These are phyloP conservation scores for Bryoerythrophyllum caledonicum DNA, from an alignment of 225 moss, liverwort and hornwort species.

Conservation along the genomic window DNA sequence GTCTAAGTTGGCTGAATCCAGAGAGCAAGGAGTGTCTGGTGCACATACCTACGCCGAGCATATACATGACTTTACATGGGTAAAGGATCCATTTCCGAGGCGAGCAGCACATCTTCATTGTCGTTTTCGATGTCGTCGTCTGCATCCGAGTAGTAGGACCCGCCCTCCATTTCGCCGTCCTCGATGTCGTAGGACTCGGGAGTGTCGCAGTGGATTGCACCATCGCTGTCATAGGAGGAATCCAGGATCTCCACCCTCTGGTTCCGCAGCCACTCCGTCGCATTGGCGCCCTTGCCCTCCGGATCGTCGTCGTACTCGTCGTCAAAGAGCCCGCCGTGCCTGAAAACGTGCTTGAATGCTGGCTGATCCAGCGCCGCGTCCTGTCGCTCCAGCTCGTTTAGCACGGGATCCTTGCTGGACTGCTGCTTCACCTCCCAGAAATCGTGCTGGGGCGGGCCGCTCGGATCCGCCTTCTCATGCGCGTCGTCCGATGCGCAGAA, in stretches of 20 bases:
- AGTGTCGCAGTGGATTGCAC: background rate
- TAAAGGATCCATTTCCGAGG: constrained; percentile 6
- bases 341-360: constrained; percentile 42
- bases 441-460: constrained; percentile 29
- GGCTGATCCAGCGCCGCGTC: constrained; percentile 39
- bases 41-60: background rate
- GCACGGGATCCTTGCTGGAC: constrained; percentile 35
- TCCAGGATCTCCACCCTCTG: constrained; percentile 23
- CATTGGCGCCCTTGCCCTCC: constrained; percentile 47
- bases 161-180: constrained; percentile 13
- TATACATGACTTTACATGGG: constrained; percentile 20
- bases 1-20: background rate
- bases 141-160: constrained; percentile 13
- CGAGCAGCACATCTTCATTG: constrained; percentile 24
- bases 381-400: constrained; percentile 48
- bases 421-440: constrained; percentile 51
- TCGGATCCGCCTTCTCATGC: constrained; percentile 25
- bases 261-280: constrained; percentile 53
- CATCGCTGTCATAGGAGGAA: constrained; percentile 30
- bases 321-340: constrained; percentile 56
- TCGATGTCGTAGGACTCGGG: constrained; percentile 17
- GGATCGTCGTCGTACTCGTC: constrained; percentile 37
- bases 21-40: background rate
- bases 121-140: constrained; percentile 40
- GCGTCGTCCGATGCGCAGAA: constrained; percentile 46